Evolutionary conservation across 2,329 filamentous ascomycete genomes (phyloP), one percentile per base, ranked within the genome.

Genomic region (Lecanicillium sp.): DNA sequence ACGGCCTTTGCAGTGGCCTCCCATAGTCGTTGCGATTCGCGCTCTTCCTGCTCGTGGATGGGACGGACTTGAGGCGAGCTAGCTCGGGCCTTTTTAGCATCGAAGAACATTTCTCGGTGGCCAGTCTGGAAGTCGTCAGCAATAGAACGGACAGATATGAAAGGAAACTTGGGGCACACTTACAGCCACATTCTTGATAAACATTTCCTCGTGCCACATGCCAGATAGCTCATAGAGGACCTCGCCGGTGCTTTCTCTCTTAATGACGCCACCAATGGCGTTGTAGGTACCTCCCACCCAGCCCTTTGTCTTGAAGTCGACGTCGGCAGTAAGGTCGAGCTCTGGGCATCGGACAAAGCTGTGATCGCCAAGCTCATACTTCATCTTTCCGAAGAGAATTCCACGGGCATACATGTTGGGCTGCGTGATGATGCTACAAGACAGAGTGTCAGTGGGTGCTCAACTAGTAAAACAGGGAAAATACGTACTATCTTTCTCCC

Each of bases 361-460:
- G 66, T 95, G 89, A 59, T 97, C 90, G 47, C 90, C 92, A 7
- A 98, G 78, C 66, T 98, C 92, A 62, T 97, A 98, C 62, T 96
- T 97, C 92, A 98, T 97, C 62, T 96, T 97, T 34, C 92, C 92
- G 54, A 98, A 96, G 8, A 98, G 71, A 44, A 98, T 97, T 27
- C 92, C 90, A 45, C 92, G 79, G 17, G 90, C 92, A 60, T 98
- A 98, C 88, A 98, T 98, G 67, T 98, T 98, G 14, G 92, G 92
- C 56, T 98, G 92, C 4, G 92, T 97, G 28, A 28, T 34, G 35
- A 29, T 29, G 31, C 31, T 35, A 27, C n/a, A n/a, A n/a, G n/a
- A 11, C 22, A 25, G 11, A 6, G 22, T 6, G 22, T 25, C 7
- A 25, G 22, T 25, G 11, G 6, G 6, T 25, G 22, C 5, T 17